phyloP scores from a whole-genome alignment of 306 rosid genomes.

The Benincasa hispida region DNA sequence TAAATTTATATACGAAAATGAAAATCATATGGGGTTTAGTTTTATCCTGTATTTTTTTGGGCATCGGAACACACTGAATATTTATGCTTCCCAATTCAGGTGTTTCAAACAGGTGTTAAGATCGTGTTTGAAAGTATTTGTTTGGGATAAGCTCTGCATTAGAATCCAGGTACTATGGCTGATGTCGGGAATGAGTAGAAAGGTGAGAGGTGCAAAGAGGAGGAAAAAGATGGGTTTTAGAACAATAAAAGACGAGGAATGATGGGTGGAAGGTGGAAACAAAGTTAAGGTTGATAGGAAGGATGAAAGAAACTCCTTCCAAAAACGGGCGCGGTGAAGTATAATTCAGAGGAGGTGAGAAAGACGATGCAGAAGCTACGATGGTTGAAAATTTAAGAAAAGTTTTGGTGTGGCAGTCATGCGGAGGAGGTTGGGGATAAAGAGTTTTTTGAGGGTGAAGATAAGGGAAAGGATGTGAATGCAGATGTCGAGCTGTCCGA shows the following conservation, averaged over 20 bases:
- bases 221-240: slow-evolving; percentile 29
- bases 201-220: slow-evolving; percentile 28
- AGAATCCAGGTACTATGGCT: slow-evolving; percentile 35
- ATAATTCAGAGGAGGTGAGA: slow-evolving; percentile 67
- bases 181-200: slow-evolving; percentile 29
- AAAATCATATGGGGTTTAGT: no score
- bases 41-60: background rate
- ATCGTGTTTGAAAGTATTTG: no score
- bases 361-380: slow-evolving; percentile 22
- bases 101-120: background rate
- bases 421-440: slow-evolving; percentile 8
- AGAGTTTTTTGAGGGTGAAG: slow-evolving; percentile 29
- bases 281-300: slow-evolving; percentile 40
- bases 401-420: background rate
- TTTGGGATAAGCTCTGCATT: background rate
- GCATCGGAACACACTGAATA: background rate
- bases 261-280: slow-evolving; percentile 25
- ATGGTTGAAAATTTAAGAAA: background rate
- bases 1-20: no score
- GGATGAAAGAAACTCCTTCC: slow-evolving; percentile 70
- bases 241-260: slow-evolving; percentile 32
- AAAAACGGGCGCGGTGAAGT: slow-evolving; percentile 68
- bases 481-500: slow-evolving; percentile 22
- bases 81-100: background rate
- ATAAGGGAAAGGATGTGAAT: slow-evolving; percentile 9